Conservation (phyloP, 2,329 filamentous ascomycete species). For the Aspergillus sp. region DNA sequence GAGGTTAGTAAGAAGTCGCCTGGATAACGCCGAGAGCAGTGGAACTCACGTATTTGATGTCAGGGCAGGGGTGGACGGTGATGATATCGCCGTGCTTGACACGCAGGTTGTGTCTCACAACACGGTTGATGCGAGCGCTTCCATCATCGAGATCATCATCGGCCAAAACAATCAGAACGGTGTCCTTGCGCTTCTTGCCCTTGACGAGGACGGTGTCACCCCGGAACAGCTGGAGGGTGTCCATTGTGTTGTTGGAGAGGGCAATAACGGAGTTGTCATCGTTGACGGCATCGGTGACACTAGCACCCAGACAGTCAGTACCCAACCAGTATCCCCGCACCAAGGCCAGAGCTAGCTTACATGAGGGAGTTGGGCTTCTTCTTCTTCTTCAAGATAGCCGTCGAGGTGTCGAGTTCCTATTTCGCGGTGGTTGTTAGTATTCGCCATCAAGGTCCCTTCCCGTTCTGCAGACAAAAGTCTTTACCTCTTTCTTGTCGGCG, state of each 20-base stretch:
- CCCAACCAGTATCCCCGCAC: slow-evolving; percentile 14
- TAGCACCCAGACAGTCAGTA: slow-evolving; percentile 45
- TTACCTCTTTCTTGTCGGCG: slow-evolving; percentile 79
- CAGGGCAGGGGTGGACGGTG: slow-evolving; percentile 94
- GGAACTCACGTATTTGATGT: slow-evolving; percentile 97
- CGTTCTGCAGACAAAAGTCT: slow-evolving; percentile 11
- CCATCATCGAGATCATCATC: slow-evolving; percentile 98
- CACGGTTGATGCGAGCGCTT: slow-evolving; percentile 95
- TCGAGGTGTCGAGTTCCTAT: slow-evolving; percentile 86
- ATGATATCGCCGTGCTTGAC: slow-evolving; percentile 99
- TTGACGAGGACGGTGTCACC: slow-evolving; percentile 97
- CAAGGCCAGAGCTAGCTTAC: slow-evolving; percentile 55
- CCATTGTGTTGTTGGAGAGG: slow-evolving; percentile 98
- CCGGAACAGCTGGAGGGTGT: slow-evolving; percentile 95
- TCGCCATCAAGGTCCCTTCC: slow-evolving; percentile 41
- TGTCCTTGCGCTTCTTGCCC: slow-evolving; percentile 99
- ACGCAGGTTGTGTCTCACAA: slow-evolving; percentile 95
- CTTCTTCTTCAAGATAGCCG: slow-evolving; percentile 99
- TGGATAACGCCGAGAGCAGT: background rate
- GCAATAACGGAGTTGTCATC: slow-evolving; percentile 99
- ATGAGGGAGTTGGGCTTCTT: slow-evolving; percentile 99
- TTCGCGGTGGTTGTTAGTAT: slow-evolving; percentile 21
- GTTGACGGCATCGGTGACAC: slow-evolving; percentile 96
- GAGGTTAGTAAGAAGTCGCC: slow-evolving; percentile 4
- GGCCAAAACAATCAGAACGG: slow-evolving; percentile 92